phyloP scores from a whole-genome alignment of 768 basidiomycete species.

The Boletus speciosus region DNA sequence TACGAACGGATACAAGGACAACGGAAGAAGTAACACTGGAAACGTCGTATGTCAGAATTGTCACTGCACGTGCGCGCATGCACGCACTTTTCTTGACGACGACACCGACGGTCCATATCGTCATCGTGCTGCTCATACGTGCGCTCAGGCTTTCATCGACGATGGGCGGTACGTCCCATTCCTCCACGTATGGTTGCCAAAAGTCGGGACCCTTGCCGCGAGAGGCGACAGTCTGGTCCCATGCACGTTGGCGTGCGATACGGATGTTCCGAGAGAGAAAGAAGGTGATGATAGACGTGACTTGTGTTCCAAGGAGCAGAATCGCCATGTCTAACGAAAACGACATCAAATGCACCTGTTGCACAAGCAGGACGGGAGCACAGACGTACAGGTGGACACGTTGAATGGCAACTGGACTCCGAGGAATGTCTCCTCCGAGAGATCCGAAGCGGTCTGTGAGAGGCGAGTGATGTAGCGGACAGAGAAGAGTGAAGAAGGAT shows the following conservation, averaged over 20 bases:
- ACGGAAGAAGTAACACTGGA: conserved; percentile 56
- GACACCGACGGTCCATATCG: conserved; percentile 13
- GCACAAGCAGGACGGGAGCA: background rate
- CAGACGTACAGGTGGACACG: conserved; percentile 59
- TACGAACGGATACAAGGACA: conserved; percentile 66
- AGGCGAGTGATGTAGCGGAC: conserved; percentile 25
- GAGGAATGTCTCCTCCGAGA: conserved; percentile 51
- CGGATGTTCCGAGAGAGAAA: conserved; percentile 83
- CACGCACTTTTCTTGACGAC: conserved; percentile 24
- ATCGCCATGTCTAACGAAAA: conserved; percentile 60
- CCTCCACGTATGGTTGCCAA: conserved; percentile 82
- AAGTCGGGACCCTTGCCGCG: conserved; percentile 80
- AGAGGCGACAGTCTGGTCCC: conserved; percentile 79
- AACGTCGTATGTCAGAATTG: background rate
- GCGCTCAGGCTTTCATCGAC: conserved; percentile 31
- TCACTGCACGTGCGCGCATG: background rate
- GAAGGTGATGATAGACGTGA: conserved; percentile 72
- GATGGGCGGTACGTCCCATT: conserved; percentile 63
- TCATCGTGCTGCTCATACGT: conserved; percentile 10
- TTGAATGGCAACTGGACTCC: conserved; percentile 65
- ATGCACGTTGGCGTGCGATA: conserved; percentile 72
- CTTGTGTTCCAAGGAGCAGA: conserved; percentile 68
- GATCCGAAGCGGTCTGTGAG: conserved; percentile 26
- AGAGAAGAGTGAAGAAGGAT: conserved; percentile 29
- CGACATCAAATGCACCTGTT: background rate